Evolutionary conservation across 2,329 filamentous ascomycete species (phyloP).

Genomic region (Pseudocercospora vitis): DNA sequence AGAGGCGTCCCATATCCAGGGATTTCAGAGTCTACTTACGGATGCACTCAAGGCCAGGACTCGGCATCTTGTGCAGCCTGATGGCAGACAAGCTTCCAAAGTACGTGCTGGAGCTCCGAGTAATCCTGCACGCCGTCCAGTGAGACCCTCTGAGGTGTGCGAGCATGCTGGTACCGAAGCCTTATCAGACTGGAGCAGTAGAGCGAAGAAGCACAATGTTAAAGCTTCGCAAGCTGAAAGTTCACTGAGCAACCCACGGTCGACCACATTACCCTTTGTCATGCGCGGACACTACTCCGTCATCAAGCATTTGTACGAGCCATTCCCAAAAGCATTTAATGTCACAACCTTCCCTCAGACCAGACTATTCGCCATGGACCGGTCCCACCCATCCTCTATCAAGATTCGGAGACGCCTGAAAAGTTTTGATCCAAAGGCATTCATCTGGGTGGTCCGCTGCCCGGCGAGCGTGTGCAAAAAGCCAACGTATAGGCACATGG

Average conservation of each 20-base stretch:
- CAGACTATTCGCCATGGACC: slow-evolving; percentile 27
- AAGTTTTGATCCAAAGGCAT: slow-evolving; percentile 37
- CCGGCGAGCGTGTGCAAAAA: slow-evolving; percentile 39
- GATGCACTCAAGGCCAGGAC: no score
- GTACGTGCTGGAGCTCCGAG: no score
- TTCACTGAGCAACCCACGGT: neutral
- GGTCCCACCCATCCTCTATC: slow-evolving; percentile 37
- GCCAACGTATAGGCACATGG: slow-evolving; percentile 50
- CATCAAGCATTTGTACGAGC: slow-evolving; percentile 26
- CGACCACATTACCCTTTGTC: neutral
- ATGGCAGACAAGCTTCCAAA: neutral
- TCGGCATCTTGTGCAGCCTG: no score
- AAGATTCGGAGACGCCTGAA: slow-evolving; percentile 31
- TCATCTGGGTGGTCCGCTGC: slow-evolving; percentile 52
- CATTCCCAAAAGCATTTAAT: slow-evolving; percentile 30
- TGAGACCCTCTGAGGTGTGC: no score
- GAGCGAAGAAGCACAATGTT: neutral
- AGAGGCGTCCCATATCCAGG: no score
- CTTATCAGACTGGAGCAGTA: neutral
- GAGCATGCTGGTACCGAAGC: neutral
- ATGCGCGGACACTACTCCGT: slow-evolving; percentile 11
- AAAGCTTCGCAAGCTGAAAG: neutral
- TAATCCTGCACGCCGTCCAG: no score
- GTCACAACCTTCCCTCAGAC: slow-evolving; percentile 31
- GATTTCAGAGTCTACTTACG: no score